These are phyloP conservation scores for Nannochloropsis gaditana DNA, from an alignment of 108 stramenopile genomes.

Conservation along the genomic window DNA sequence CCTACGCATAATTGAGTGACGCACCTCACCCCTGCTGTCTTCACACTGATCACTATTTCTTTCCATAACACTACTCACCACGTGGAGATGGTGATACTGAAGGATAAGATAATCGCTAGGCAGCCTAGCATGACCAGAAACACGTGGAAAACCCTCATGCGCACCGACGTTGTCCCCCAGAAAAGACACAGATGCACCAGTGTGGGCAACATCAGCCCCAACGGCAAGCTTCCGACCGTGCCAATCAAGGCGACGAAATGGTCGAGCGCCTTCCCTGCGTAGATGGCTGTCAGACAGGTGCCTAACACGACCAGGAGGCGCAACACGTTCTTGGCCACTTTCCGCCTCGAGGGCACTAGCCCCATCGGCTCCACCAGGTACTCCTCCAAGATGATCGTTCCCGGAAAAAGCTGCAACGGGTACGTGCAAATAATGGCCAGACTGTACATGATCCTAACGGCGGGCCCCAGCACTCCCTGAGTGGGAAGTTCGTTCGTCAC, in stretches of 20 bases:
- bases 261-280: slow-evolving; percentile 4
- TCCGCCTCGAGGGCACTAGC: not conserved
- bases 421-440: not conserved
- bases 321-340: not conserved
- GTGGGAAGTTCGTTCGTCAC: not conserved
- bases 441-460: slow-evolving; percentile 12
- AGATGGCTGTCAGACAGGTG: not conserved
- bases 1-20: too few relatives aligned
- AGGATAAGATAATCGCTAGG: not conserved
- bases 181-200: not conserved
- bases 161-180: slow-evolving; percentile 4
- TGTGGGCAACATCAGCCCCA: not conserved
- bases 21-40: too few relatives aligned
- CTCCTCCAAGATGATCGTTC: not conserved
- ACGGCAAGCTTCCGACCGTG: not conserved
- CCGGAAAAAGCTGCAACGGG: not conserved
- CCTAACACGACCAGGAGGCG: not conserved
- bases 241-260: not conserved
- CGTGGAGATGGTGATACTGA: not conserved
- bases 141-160: not conserved
- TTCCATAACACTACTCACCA: not conserved
- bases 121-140: not conserved
- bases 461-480: not conserved
- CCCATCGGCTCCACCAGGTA: not conserved
- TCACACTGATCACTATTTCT: not conserved